Evolutionary conservation across 768 basidiomycete species (phyloP), one percentile per base, ranked within the genome.

Genomic region (Mrakia blollopis): DNA sequence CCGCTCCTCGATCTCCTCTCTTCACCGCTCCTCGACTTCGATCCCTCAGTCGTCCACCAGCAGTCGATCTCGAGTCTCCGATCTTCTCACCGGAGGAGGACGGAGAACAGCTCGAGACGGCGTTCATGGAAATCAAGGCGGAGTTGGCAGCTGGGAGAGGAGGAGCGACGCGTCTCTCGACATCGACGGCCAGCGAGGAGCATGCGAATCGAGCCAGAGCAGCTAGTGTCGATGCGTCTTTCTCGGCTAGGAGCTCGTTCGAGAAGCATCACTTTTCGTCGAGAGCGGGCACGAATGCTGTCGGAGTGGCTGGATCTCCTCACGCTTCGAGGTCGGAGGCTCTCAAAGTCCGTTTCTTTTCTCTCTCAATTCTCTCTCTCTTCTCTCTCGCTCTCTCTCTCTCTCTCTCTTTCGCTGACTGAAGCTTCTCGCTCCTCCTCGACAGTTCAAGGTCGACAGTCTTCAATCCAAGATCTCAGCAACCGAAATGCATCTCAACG

Each of bases 101-200:
- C 25, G 81, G 73, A 32, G 67, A 82, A 68, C 80, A 81, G 75
- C 79, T 84, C 88, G 62, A 88, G 81, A 89, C 91, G 30, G 92
- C 92, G 0, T 94, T 94, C 82, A 89, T 92, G 80, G 88, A 90
- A 80, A 91, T 95, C 80, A 94, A 94, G 83, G 91, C 91, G 1
- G 90, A 92, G 80, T 85, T 94, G 70, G 91, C 91, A 0, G 86
- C 90, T 80, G 83, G 79, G 79, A 84, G 52, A 75, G 82, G 74
- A 81, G 85, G 80, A 81, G 81, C 76, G 28, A 32, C 71, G 11
- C n/a, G 73, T 39, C 57, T 69, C 23, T 54, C 65, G 74, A 41
- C 68, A 13, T 44, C 77, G 25, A 63, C 78, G 32, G 39, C 50
- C 47, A 73, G 52, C 32, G 72, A 57, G 23, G 41, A n/a, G 11